Base-by-base conservation (phyloP, 2,329 filamentous ascomycete species). In the Diaporthe ampelina region DNA sequence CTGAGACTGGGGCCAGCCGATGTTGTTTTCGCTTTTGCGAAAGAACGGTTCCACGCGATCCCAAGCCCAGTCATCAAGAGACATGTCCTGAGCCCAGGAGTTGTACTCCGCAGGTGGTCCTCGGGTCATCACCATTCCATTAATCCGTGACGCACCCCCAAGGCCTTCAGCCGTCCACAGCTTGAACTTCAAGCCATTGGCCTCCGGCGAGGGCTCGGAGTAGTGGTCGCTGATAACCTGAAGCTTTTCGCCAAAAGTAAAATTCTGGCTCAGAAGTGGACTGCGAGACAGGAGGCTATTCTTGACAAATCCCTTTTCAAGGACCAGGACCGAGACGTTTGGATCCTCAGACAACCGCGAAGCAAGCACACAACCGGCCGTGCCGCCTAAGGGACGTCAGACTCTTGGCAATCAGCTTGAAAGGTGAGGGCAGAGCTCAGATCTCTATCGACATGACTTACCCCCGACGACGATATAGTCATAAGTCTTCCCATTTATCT, bases 331-430 rank as follows among this genome's bases (percentile, higher is more conserved):
- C 0, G 78, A 80, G 24, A 82, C 79, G 21, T 77, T 71, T 15
- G 79, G 80, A 71, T 84, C 81, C 72, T 85, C 83, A 13, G 80
- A 83, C 1, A 88, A 80, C 48, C 86, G 83, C 37, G 84, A 84
- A 6, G 86, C 87, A 67, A 88, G 75, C 3, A 85, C 84, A 78
- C 85, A 86, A 35, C 86, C 86, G 29, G 86, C 85, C 2, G 86
- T 87, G 19, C 87, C 86, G 40, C 86, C 85, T 52, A 43, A 6
- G 40, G 4, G 19, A 43, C 17, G 15, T 43, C 40, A 43, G 40
- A 43, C 1, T 3, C 40, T 43, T 0, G 40, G 7, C 15, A 17
- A n/a, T n/a, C n/a, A n/a, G n/a, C n/a, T n/a, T n/a, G n/a, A n/a
- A n/a, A n/a, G n/a, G n/a, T n/a, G n/a, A n/a, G n/a, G 40, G 7